Evolutionary conservation across 345 rosid species (phyloP), one percentile per base, ranked within the genome.

Genomic region (Acer yangbiense): DNA sequence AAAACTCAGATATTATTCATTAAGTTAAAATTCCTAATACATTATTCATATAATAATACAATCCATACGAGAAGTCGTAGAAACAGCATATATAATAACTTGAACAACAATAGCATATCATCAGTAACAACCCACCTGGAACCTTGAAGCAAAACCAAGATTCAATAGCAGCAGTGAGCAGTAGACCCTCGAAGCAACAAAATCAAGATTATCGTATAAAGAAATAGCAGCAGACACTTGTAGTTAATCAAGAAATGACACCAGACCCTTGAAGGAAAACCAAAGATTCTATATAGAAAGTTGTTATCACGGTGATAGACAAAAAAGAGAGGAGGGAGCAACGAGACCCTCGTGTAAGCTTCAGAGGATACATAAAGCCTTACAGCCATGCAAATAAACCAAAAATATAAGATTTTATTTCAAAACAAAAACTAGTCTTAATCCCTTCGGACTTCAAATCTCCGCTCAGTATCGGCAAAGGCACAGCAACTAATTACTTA

Each of bases 341-440:
- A 80, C 81, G 80, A 77, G 75, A 85, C 81, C 83, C 88, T 83
- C 89, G 94, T 89, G 94, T 77, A 83, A 87, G 91, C 85, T 84
- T 85, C 82, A 79, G 58, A 82, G 83, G 84, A 72, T 65, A 83
- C 86, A 85, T 73, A 80, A 78, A 86, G 83, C 78, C 80, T 83
- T 72, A 76, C 84, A 83, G 88, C 92, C 94, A 92, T 92, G 97
- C 92, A 88, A 79, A 79, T 75, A 66, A 78, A 76, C 77, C 81
- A 82, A 35, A 35, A 35, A 35, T 35, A 4, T 0, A 35, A 35
- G 6, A 35, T 35, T 35, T 35, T 35, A 4, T 35, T 35, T 35
- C 39, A 35, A 35, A 35, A 4, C 39, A 35, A 35, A 72, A 50
- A 25, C n/a, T 6, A 27, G 61, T 65, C 61, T 46, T 50, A 74